phyloP scores from a whole-genome alignment of 352 stramenopile genomes.

The Pythium myriotylum region DNA sequence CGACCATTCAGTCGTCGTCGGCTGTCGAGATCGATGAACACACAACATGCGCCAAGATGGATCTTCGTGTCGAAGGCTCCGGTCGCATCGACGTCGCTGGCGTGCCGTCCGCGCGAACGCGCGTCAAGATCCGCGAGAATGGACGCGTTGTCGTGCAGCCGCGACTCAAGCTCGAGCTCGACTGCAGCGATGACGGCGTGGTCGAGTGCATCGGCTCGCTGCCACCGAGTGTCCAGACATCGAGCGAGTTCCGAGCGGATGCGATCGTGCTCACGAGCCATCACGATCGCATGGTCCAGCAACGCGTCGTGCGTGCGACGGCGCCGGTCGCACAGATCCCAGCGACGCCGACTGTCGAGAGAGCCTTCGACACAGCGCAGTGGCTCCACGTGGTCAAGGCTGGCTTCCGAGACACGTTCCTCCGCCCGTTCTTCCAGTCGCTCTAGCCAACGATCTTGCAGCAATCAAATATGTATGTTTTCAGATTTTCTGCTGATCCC shows the following conservation, averaged over 20 bases:
- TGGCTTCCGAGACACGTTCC: slow-evolving; percentile 2
- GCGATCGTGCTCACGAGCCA: not conserved
- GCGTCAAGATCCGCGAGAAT: not conserved
- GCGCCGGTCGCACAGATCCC: not conserved
- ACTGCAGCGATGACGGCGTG: not conserved
- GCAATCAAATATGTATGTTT: no score
- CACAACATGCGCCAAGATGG: not conserved
- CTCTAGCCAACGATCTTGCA: no score
- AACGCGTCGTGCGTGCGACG: not conserved
- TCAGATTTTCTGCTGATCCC: no score
- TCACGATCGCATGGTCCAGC: slow-evolving; percentile 1
- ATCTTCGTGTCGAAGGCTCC: not conserved
- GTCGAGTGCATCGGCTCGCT: slow-evolving; percentile 1
- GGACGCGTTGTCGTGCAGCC: not conserved
- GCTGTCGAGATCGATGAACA: not conserved
- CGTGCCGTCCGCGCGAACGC: not conserved
- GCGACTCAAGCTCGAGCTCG: not conserved
- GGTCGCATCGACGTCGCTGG: slow-evolving; percentile 1
- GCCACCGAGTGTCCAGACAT: not conserved
- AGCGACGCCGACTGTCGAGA: not conserved
- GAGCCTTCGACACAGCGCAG: not conserved
- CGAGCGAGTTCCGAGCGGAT: not conserved
- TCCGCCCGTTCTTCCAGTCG: not conserved
- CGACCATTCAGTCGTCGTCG: not conserved
- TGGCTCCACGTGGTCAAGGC: not conserved